A percentile compares a stretch with the other conserved stretches of the same genome.
Evolutionary conservation across 345 rosid genomes (phyloP).

Genomic region (Populus tremula): DNA sequence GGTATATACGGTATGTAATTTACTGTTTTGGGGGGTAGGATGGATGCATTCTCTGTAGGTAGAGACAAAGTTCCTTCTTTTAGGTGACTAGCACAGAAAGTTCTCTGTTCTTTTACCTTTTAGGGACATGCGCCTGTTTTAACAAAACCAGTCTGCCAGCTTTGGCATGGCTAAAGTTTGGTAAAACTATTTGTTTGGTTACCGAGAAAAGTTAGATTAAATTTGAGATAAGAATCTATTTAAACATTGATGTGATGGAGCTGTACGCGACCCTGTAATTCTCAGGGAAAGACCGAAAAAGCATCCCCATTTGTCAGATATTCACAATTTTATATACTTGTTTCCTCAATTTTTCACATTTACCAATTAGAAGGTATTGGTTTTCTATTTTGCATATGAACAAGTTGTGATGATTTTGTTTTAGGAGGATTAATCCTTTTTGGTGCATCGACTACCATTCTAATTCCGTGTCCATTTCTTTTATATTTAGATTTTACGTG

Average conservation of each 20-base stretch:
- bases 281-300: neutral
- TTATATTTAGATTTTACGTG: constrained; percentile 60
- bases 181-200: constrained; percentile 19
- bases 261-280: neutral
- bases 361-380: neutral
- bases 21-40: constrained; percentile 20
- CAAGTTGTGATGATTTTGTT: neutral
- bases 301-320: neutral
- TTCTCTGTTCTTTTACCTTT: constrained; percentile 25
- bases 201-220: neutral
- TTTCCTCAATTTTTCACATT: neutral
- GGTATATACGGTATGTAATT: constrained; percentile 3
- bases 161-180: constrained; percentile 6
- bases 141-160: constrained; percentile 19
- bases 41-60: constrained; percentile 18
- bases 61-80: constrained; percentile 16
- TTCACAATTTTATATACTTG: neutral
- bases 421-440: neutral
- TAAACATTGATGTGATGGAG: constrained; percentile 19
- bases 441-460: neutral
- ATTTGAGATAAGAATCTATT: neutral
- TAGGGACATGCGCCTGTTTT: constrained; percentile 24
- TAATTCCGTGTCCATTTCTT: neutral
- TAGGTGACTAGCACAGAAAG: constrained; percentile 12
- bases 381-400: neutral